Base-by-base conservation (phyloP, 352 stramenopile species). In the Globisporangium radiosum region DNA sequence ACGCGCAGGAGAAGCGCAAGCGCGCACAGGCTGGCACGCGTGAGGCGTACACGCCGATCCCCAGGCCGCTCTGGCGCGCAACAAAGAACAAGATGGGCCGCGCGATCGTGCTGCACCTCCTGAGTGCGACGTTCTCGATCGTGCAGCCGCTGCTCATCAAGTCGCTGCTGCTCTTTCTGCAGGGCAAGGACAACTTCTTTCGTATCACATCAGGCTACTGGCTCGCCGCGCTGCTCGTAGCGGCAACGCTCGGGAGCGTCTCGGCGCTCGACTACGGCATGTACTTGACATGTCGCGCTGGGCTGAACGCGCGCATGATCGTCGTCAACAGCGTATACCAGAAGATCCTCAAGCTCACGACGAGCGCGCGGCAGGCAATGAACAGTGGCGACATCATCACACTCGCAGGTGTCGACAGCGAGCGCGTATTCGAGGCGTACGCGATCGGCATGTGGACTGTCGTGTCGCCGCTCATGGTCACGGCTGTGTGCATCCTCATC, bases 331-430 rank as follows among this genome's bases (percentile, higher is more conserved):
- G 49, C 39, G 75, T 88, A 33, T 87, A 74, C 56, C 73, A 78
- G 47, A 89, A 89, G 57, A 68, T 62, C 3, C 71, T 87, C 11
- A 54, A 62, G 54, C 73, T 87, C 43, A 75, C 76, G 14, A 74
- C 64, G 8, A 67, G 63, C 13, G 64, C 73, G 2, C 71, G 73
- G 10, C 78, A 71, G 47, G 51, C 65, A 13, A 78, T 77, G 49
- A 72, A 69, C 43, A 81, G 68, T 7, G 75, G 78, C n/a, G 75
- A 85, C 57, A 85, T 88, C 58, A 70, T 86, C 63, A 88, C 73
- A 25, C 60, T 88, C 57, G 66, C 75, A 0, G 66, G 68, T 10
- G 73, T 81, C 38, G 78, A 88, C 51, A 76, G 68, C 15, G 78
- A 88, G 13, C 78, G 78, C 0, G 56, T 88, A 9, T 78, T 73